Evolutionary conservation across 2,329 filamentous ascomycete genomes (phyloP), one percentile per base, ranked within the genome.

Genomic region (Didymella arachidicola): DNA sequence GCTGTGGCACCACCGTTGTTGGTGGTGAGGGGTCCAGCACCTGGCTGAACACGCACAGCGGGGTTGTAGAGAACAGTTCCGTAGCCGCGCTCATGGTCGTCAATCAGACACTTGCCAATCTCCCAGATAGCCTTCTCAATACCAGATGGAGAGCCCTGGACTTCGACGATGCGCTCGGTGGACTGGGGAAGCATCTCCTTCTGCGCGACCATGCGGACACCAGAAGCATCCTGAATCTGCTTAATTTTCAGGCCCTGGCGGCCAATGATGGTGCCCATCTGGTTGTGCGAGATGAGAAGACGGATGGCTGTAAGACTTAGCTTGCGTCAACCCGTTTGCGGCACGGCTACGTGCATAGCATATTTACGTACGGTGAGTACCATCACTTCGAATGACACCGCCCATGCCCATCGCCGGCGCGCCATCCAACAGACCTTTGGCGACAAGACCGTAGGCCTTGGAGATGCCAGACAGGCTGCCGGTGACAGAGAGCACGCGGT

Each of bases 131-230:
- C 94, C 76, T 93, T 93, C 80, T 97, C 93, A 71, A 99, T 96
- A 60, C 94, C 93, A 54, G 96, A 93, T 16, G 95, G 93, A 18
- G 90, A 94, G 69, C 95, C 95, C 77, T 97, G 93, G 44, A 99
- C 90, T 77, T 99, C 95, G 65, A 99, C 95, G 70, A 99, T 93
- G 65, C 95, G 90, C 83, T 99, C 95, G 32, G 95, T 99, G 6
- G 95, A 99, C 79, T 99, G 95, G 34, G 95, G 95, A 7, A 99
- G 88, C 95, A 99, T 99, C 74, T 99, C 95, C 82, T 99, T 99
- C 80, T 99, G 95, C 39, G 95, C 95, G 47, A 99, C 93, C 95
- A 99, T 99, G 75, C 95, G 93, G 59, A 98, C 95, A 65, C 93
- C 93, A 5, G 95, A 98, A 29, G 88, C 89, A 78, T 99, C 95